A percentile compares a stretch with the other conserved stretches of the same genome.
Conservation (phyloP, 441 rosid species). For the Codiaeum variegatum region DNA sequence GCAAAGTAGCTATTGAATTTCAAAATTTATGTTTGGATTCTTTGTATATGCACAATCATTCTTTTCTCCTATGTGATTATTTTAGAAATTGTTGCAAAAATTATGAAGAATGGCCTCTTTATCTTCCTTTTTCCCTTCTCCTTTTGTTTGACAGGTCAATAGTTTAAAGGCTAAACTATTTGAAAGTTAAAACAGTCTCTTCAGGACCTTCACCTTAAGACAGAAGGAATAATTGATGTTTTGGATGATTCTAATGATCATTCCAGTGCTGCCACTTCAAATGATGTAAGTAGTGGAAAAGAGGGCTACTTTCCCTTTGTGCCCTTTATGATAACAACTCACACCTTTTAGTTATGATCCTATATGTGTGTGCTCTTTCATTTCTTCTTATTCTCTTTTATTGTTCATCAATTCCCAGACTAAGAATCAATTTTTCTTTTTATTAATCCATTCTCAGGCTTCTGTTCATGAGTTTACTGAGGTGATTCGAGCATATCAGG, state of each 20-base stretch:
- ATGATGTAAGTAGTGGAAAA: conserved; percentile 48
- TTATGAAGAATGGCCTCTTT: conserved; percentile 14
- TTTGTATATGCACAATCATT: conserved; percentile 6
- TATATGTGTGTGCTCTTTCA: background rate
- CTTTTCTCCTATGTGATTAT: background rate
- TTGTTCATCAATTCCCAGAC: conserved; percentile 8
- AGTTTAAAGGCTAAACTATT: conserved; percentile 77
- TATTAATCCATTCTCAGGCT: conserved; percentile 43
- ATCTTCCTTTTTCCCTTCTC: too few species aligned
- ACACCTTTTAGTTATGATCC: background rate
- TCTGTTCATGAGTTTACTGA: conserved; percentile 80
- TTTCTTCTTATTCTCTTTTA: background rate
- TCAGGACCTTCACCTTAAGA: conserved; percentile 61
- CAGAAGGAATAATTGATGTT: conserved; percentile 39
- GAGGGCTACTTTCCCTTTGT: conserved; percentile 6
- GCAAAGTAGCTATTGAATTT: conserved; percentile 4
- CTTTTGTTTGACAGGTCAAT: conserved; percentile 79
- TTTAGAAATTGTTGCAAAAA: conserved; percentile 14
- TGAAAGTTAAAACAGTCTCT: conserved; percentile 90
- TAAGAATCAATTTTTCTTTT: conserved; percentile 19
- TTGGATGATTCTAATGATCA: conserved; percentile 39
- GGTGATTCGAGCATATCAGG: conserved; percentile 85
- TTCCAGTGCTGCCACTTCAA: conserved; percentile 38
- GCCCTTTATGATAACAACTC: background rate
- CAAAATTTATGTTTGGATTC: conserved; percentile 6